A percentile compares a stretch with the other conserved stretches of the same genome.
Conservation (phyloP, 2,329 filamentous ascomycete genomes). For the Proliferodiscus dingleyae region DNA sequence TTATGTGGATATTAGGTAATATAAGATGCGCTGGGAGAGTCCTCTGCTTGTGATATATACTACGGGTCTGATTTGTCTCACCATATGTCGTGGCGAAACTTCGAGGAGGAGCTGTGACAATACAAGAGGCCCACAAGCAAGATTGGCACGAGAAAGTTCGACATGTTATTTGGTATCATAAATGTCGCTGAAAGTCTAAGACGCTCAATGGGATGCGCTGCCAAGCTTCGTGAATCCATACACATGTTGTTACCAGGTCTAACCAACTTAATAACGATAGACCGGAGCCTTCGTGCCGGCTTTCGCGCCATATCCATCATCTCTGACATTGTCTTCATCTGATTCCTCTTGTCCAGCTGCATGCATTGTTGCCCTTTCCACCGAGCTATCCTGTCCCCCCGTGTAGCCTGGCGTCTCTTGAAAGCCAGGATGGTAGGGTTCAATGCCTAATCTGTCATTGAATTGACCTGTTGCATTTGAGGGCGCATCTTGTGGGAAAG, state of each 20-base stretch:
- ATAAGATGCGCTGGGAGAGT: too few species aligned
- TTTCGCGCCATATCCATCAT: conserved; percentile 12
- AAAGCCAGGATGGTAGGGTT: conserved; percentile 34
- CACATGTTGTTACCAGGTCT: background rate
- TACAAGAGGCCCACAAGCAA: too few species aligned
- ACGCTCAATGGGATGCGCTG: background rate
- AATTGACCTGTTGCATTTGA: conserved; percentile 23
- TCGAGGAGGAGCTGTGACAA: too few species aligned
- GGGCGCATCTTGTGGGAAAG: conserved; percentile 25
- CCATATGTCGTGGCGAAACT: too few species aligned
- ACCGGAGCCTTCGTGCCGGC: conserved; percentile 20
- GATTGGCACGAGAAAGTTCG: too few species aligned
- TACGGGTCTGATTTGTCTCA: too few species aligned
- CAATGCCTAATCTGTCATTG: conserved; percentile 26
- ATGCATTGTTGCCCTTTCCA: conserved; percentile 25
- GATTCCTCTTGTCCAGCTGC: conserved; percentile 17
- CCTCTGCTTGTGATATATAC: too few species aligned
- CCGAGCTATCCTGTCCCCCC: conserved; percentile 24
- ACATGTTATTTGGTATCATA: background rate
- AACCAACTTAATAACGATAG: conserved; percentile 26
- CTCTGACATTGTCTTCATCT: conserved; percentile 14
- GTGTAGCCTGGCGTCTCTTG: conserved; percentile 24
- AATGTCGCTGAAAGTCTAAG: background rate
- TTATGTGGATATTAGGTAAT: too few species aligned
- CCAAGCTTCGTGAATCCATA: too few species aligned